phyloP scores from a whole-genome alignment of 164 flowering plant species.

The Vitis rupestris region DNA sequence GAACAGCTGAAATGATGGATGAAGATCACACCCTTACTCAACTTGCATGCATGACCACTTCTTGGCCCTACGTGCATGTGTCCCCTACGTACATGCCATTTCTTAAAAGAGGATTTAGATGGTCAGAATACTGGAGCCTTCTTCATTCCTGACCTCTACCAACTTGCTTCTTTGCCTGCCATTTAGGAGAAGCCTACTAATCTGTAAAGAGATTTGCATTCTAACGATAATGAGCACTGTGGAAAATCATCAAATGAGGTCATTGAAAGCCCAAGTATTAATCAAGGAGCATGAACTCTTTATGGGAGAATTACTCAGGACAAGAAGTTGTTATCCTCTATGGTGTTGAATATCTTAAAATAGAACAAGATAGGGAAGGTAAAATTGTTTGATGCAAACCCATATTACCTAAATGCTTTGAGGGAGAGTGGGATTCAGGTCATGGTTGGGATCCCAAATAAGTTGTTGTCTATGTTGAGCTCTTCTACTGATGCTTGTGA shows the following conservation, averaged over 20 bases:
- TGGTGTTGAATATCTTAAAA: constrained; percentile 70
- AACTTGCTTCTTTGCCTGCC: constrained; percentile 1
- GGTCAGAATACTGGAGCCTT: no score
- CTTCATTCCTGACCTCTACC: no score
- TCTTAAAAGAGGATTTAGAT: no score
- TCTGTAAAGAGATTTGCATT: constrained; percentile 2
- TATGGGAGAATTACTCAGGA: no score
- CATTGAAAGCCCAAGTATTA: constrained; percentile 12
- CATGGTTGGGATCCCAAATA: constrained; percentile 90
- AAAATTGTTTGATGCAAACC: constrained; percentile 85
- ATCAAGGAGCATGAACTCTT: neutral
- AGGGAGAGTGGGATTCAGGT: constrained; percentile 76
- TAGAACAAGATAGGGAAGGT: constrained; percentile 69
- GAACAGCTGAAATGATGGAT: constrained; percentile 90
- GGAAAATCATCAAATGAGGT: constrained; percentile 12
- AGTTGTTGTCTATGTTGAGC: constrained; percentile 51
- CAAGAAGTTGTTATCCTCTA: constrained; percentile 45
- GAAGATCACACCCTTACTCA: constrained; percentile 42
- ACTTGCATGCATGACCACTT: no score
- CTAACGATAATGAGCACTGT: constrained; percentile 6
- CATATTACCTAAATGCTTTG: constrained; percentile 42
- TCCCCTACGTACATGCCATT: no score
- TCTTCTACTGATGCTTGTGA: constrained; percentile 67
- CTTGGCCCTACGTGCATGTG: no score
- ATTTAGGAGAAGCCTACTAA: constrained; percentile 27